Percentiles rank a stretch among this genome's conserved stretches.
Evolutionary conservation across 495 filamentous ascomycete species (phyloP).

Genomic region (Talaromyces liani): DNA sequence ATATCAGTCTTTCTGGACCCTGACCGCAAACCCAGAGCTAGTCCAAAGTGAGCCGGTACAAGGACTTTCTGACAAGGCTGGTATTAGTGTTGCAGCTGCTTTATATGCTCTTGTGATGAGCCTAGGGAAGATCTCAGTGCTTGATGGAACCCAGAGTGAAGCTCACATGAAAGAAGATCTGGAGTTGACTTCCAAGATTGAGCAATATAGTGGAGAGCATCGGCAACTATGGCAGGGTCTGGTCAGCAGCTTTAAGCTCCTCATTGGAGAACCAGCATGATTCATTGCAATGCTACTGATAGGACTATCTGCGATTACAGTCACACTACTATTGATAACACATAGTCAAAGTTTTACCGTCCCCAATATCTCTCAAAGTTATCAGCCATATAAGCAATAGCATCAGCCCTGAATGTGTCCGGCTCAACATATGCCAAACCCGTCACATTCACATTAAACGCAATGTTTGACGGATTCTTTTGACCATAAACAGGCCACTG

Average conservation of each 20-base stretch:
- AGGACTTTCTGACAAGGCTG: constrained; percentile 37
- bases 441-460: constrained; percentile 3
- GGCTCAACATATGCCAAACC: constrained; percentile 4
- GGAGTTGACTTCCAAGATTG: constrained; percentile 42
- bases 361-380: constrained; percentile 4
- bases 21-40: constrained; percentile 63
- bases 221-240: constrained; percentile 37
- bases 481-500: constrained; percentile 1
- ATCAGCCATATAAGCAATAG: constrained; percentile 6
- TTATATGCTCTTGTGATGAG: constrained; percentile 63
- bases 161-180: constrained; percentile 61
- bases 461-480: constrained; percentile 6
- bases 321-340: neutral
- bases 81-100: constrained; percentile 45
- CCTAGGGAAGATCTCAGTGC: constrained; percentile 47
- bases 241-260: constrained; percentile 22
- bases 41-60: constrained; percentile 42
- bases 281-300: neutral
- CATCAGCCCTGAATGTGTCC: neutral
- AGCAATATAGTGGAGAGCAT: constrained; percentile 35
- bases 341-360: neutral
- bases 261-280: constrained; percentile 33
- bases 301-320: neutral
- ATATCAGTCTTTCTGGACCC: constrained; percentile 76
- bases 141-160: constrained; percentile 63